Conservation (phyloP, 768 basidiomycete species). For the Rhodotorula kratochvilovae region DNA sequence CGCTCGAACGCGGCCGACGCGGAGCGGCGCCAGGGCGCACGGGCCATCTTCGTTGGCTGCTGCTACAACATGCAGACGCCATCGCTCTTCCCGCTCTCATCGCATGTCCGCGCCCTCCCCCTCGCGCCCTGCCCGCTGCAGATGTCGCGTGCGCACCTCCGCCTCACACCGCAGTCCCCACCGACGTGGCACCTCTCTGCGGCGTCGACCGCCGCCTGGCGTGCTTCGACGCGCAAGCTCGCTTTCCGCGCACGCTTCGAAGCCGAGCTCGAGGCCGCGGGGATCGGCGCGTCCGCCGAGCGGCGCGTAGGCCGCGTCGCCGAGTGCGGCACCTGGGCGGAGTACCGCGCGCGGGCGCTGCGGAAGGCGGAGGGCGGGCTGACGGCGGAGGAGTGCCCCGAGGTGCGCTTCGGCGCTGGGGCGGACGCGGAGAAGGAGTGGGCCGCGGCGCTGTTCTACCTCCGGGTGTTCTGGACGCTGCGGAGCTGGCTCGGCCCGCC, state of each 20-base stretch:
- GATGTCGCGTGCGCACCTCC: conserved; percentile 22
- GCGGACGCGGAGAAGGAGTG: conserved; percentile 4
- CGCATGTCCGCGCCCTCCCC: neutral
- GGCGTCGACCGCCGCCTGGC: neutral
- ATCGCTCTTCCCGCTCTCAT: neutral
- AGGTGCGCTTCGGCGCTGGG: neutral
- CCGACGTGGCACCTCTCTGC: conserved; percentile 22
- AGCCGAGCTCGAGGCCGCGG: conserved; percentile 9
- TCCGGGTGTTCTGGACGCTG: conserved; percentile 34
- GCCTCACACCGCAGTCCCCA: conserved; percentile 32
- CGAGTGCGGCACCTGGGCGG: conserved; percentile 3
- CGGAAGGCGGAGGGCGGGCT: neutral
- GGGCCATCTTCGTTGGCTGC: conserved; percentile 28
- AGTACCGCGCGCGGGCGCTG: conserved; percentile 17
- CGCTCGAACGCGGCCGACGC: neutral
- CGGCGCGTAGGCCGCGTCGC: conserved; percentile 23
- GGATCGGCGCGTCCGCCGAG: neutral
- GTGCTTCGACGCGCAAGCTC: conserved; percentile 20
- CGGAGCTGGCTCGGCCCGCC: conserved; percentile 28
- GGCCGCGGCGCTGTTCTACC: conserved; percentile 2
- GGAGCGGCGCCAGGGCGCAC: neutral
- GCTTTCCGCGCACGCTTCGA: conserved; percentile 27
- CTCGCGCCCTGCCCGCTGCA: neutral
- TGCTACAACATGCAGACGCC: conserved; percentile 36
- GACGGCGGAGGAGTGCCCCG: neutral